Conservation (phyloP, 2,329 filamentous ascomycete genomes). For the Trichoderma sp. region DNA sequence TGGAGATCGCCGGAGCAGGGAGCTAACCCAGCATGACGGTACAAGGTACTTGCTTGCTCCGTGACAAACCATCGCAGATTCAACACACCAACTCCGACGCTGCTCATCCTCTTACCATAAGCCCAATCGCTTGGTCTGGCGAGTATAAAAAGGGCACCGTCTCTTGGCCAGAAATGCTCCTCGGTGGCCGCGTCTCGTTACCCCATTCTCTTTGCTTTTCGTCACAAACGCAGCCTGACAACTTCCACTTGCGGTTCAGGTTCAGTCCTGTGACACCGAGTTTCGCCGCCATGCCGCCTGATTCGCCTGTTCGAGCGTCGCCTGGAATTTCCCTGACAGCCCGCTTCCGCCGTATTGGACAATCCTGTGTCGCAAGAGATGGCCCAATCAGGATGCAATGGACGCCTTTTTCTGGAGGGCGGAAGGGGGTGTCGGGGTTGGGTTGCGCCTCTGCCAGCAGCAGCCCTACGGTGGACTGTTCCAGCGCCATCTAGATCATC, state of each 20-base stretch:
- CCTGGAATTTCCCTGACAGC: conserved; percentile 25
- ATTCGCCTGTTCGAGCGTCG: conserved; percentile 8
- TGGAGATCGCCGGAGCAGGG: conserved; percentile 19
- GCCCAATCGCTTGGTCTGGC: background rate
- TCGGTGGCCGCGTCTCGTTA: too few species aligned
- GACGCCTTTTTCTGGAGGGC: background rate
- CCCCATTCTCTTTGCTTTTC: background rate
- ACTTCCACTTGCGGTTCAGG: too few species aligned
- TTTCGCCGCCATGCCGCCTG: conserved; percentile 4
- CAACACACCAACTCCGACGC: background rate
- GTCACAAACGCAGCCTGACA: conserved; percentile 1
- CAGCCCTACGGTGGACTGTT: conserved; percentile 16
- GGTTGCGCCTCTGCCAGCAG: conserved; percentile 12
- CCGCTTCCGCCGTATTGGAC: conserved; percentile 15
- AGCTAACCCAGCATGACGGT: conserved; percentile 18
- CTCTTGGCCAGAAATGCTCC: background rate
- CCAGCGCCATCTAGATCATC: conserved; percentile 9
- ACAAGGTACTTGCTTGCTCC: background rate
- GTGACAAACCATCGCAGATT: background rate
- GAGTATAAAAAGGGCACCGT: background rate
- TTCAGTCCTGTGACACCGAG: conserved; percentile 16
- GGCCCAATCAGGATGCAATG: conserved; percentile 6
- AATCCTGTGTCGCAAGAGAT: conserved; percentile 6
- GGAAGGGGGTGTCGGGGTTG: background rate
- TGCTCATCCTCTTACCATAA: background rate